These are phyloP conservation scores for Ceratocystis cacaofunesta DNA, from an alignment of 2,329 filamentous ascomycete genomes.

Conservation along the genomic window DNA sequence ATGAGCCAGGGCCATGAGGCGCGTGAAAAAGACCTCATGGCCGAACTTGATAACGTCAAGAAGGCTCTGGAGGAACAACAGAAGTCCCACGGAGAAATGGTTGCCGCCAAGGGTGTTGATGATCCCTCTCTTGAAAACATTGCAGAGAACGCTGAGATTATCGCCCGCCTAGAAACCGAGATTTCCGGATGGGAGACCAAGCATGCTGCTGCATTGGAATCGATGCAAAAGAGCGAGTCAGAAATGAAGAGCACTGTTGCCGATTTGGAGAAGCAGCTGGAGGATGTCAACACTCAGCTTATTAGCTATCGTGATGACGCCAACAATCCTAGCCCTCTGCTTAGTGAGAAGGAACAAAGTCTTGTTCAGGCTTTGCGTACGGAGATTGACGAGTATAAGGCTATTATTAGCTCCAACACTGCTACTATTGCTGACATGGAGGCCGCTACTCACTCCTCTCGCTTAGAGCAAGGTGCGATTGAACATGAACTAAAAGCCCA, in stretches of 20 bases:
- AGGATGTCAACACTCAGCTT: conserved; percentile 38
- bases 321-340: conserved; percentile 27
- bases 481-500: conserved; percentile 45
- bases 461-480: conserved; percentile 24
- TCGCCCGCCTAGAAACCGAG: conserved; percentile 55
- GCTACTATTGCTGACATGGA: conserved; percentile 61
- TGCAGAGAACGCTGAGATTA: conserved; percentile 20
- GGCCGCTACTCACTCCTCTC: conserved; percentile 49
- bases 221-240: conserved; percentile 57
- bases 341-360: conserved; percentile 39
- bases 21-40: conserved; percentile 59
- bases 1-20: conserved; percentile 58
- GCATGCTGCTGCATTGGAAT: conserved; percentile 54
- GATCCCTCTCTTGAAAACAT: conserved; percentile 10
- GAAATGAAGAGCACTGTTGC: conserved; percentile 57
- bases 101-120: not conserved
- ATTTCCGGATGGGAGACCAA: conserved; percentile 60
- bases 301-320: conserved; percentile 30
- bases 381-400: conserved; percentile 71
- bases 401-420: conserved; percentile 53
- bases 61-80: conserved; percentile 15
- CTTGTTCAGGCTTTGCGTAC: conserved; percentile 48
- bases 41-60: conserved; percentile 45
- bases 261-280: conserved; percentile 51
- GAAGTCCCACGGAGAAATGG: conserved; percentile 4